A percentile compares a stretch with the other conserved stretches of the same genome.
phyloP scores from a whole-genome alignment of 306 rosid species.

The apple (Malus domestica) region ASM211411v1 NC_041804.1:3696001-3696500 shows the following conservation, averaged over 20 bases:
- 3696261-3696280: slow-evolving; percentile 14
- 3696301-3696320: slow-evolving; percentile 89
- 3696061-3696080: not conserved
- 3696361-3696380: slow-evolving; percentile 83
- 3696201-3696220: not conserved
- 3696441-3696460: not conserved
- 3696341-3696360: slow-evolving; percentile 72
- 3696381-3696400: slow-evolving; percentile 96
- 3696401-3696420: slow-evolving; percentile 52
- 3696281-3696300: slow-evolving; percentile 73
- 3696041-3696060: not conserved
- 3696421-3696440: slow-evolving; percentile 8
- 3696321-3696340: slow-evolving; percentile 89
- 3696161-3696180: not conserved
- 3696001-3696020: not conserved
- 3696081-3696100: not conserved
- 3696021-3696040: not conserved
- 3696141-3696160: not conserved
- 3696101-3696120: not conserved
- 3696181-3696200: not conserved
- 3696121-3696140: not conserved
- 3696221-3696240: not conserved
- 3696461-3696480: not conserved
- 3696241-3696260: not conserved
- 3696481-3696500: not conserved